A percentile compares a stretch with the other conserved stretches of the same genome.
Conservation (phyloP, 129 eudicot species). For the Kitagawia praeruptora region DNA sequence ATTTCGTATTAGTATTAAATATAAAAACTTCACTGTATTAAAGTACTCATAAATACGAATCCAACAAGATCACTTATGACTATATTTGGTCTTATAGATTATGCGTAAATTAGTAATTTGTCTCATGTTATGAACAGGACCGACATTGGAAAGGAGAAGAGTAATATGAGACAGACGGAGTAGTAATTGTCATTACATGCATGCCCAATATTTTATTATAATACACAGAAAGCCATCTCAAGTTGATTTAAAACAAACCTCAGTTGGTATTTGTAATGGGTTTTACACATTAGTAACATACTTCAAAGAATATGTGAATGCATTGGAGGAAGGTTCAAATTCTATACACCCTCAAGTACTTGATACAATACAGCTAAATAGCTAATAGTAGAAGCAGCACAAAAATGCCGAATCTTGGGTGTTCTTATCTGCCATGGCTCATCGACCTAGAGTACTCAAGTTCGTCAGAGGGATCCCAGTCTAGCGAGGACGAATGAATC, state of each 20-base stretch:
- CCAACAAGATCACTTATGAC: no score
- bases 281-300: neutral
- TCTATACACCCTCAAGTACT: neutral
- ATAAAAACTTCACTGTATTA: no score
- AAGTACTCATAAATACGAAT: no score
- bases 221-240: neutral
- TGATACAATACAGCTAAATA: neutral
- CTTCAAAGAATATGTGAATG: neutral
- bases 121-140: no score
- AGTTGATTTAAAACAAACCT: neutral
- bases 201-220: neutral
- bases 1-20: no score
- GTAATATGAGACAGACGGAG: no score
- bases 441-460: slow-evolving; percentile 40
- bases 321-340: neutral
- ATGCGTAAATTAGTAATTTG: no score
- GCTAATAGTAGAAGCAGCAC: neutral
- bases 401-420: neutral
- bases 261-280: neutral
- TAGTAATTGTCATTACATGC: neutral
- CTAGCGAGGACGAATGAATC: slow-evolving; percentile 53
- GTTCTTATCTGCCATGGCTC: slow-evolving; percentile 35
- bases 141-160: no score
- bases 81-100: no score
- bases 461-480: slow-evolving; percentile 88